These are phyloP conservation scores for Gossypioides kirkii DNA, from an alignment of 345 rosid species.

Conservation along the genomic window DNA sequence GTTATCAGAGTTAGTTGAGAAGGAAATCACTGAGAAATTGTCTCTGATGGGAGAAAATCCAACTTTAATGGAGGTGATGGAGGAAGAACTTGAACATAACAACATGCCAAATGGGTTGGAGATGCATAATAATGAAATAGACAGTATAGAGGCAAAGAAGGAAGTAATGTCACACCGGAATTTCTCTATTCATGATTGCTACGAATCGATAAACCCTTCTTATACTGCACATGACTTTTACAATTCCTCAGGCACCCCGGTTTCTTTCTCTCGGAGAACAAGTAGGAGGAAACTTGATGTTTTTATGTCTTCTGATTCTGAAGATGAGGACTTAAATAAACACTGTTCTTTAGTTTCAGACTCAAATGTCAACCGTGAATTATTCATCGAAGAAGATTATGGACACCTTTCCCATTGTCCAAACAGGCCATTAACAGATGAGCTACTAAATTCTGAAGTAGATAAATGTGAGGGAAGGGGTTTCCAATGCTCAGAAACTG, in stretches of 20 bases:
- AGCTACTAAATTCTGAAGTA: slow-evolving; percentile 25
- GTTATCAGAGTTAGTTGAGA: slow-evolving; percentile 67
- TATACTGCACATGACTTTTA: slow-evolving; percentile 28
- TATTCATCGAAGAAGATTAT: slow-evolving; percentile 27
- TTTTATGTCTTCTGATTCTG: slow-evolving; percentile 78
- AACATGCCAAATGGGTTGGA: slow-evolving; percentile 28
- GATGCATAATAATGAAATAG: slow-evolving; percentile 31
- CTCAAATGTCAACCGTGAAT: slow-evolving; percentile 23
- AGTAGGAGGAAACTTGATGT: slow-evolving; percentile 44
- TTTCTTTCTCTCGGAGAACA: slow-evolving; percentile 33
- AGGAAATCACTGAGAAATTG: slow-evolving; percentile 51
- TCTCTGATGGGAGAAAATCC: slow-evolving; percentile 39
- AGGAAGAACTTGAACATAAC: slow-evolving; percentile 40
- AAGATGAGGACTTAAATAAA: slow-evolving; percentile 45
- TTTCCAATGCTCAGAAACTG: slow-evolving; percentile 31
- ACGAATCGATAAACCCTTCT: slow-evolving; percentile 36
- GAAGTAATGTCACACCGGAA: slow-evolving; percentile 64
- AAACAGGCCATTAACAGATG: slow-evolving; percentile 27
- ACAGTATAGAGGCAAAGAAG: slow-evolving; percentile 63
- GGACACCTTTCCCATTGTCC: slow-evolving; percentile 25
- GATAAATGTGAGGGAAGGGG: slow-evolving; percentile 29
- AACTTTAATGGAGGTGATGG: slow-evolving; percentile 27
- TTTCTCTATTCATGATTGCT: slow-evolving; percentile 37
- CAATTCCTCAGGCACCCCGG: slow-evolving; percentile 40
- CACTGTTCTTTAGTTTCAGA: slow-evolving; percentile 19